These are phyloP conservation scores for Fusarium sp. DNA, from an alignment of 2,329 filamentous ascomycete genomes.

Conservation along the genomic window DNA sequence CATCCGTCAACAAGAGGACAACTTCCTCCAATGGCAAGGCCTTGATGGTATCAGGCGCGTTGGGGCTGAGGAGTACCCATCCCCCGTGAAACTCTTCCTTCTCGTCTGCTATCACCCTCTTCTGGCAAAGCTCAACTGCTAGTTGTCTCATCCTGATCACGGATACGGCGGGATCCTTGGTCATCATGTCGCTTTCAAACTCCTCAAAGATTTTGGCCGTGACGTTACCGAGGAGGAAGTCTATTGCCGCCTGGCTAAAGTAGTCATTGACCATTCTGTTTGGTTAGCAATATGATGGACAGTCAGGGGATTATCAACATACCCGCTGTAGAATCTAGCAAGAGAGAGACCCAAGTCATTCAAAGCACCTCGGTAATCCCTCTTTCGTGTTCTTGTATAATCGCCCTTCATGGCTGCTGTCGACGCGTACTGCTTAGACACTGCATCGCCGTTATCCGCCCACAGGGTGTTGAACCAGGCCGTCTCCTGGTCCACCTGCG, in stretches of 20 bases:
- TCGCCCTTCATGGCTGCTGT: conserved; percentile 97
- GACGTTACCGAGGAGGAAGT: conserved; percentile 91
- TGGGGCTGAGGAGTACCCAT: conserved; percentile 88
- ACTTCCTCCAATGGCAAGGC: conserved; percentile 86
- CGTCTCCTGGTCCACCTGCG: conserved; percentile 80
- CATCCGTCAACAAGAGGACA: conserved; percentile 86
- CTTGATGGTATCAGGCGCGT: conserved; percentile 73
- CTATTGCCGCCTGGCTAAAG: conserved; percentile 94
- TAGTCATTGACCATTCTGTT: conserved; percentile 96
- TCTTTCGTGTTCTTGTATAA: conserved; percentile 90
- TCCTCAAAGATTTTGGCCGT: conserved; percentile 89
- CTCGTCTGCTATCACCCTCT: conserved; percentile 86
- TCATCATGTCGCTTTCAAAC: conserved; percentile 94
- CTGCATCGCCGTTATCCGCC: conserved; percentile 97
- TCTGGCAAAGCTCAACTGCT: conserved; percentile 89
- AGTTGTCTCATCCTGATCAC: conserved; percentile 85
- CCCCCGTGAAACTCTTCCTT: conserved; percentile 87
- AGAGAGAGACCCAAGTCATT: conserved; percentile 92
- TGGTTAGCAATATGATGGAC: conserved; percentile 15
- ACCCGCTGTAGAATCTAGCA: conserved; percentile 78
- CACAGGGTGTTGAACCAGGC: conserved; percentile 96
- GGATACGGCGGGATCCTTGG: conserved; percentile 89
- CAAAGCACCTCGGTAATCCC: conserved; percentile 89
- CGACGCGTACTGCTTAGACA: conserved; percentile 95
- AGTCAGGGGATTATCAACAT: conserved; percentile 41